phyloP scores from a whole-genome alignment of 257 asterid species.

The Jaltomata sinuosa region DNA sequence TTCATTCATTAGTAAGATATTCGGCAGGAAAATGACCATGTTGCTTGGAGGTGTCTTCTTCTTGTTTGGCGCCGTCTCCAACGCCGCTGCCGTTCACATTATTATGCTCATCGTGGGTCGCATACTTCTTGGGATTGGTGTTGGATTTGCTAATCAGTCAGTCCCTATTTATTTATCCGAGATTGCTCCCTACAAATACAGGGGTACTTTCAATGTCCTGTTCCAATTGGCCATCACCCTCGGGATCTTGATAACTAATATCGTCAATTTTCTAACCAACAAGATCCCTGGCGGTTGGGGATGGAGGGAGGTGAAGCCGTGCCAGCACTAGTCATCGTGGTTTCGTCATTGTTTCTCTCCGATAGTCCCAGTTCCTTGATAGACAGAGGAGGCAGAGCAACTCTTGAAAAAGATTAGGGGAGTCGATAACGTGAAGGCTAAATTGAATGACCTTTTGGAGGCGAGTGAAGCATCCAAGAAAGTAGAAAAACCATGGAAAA shows the following conservation, averaged over 20 bases:
- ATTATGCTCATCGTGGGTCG: not conserved
- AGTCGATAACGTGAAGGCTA: not conserved
- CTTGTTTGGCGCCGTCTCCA: not conserved
- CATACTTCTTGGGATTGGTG: not conserved
- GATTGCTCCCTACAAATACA: conserved; percentile 11
- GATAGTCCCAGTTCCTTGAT: not conserved
- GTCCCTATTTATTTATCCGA: conserved; percentile 13
- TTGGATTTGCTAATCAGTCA: not conserved
- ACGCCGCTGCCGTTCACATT: not conserved
- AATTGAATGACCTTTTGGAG: not conserved
- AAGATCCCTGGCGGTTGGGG: not conserved
- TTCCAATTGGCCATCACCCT: conserved; percentile 12
- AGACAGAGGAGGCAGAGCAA: not conserved
- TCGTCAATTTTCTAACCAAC: not conserved
- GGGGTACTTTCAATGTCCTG: conserved; percentile 7
- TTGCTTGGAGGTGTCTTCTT: not conserved
- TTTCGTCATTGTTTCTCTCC: not conserved
- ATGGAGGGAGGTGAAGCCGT: not conserved
- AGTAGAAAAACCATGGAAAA: not conserved
- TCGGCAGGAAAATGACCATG: not conserved
- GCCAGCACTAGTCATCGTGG: not conserved
- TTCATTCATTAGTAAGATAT: not conserved
- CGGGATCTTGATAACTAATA: conserved; percentile 5
- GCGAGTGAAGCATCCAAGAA: not conserved
- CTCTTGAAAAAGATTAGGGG: not conserved